Evolutionary conservation across 768 basidiomycete species (phyloP).

Genomic region (Clitopilus hobsonii): DNA sequence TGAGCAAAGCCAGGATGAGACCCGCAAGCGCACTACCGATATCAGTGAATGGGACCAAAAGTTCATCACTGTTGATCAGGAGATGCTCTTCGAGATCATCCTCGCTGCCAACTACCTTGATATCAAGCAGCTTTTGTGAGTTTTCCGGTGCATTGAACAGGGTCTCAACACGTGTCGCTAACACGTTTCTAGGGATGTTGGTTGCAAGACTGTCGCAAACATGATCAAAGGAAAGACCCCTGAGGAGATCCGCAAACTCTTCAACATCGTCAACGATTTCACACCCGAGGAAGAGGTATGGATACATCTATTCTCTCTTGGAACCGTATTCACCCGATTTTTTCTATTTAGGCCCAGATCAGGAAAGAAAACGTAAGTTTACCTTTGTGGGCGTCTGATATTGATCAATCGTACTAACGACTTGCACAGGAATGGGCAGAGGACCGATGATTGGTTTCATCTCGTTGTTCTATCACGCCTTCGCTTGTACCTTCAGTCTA

Average conservation of each 20-base stretch:
- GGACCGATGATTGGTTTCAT: slow-evolving; percentile 59
- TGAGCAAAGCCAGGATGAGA: slow-evolving; percentile 84
- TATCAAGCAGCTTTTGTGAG: slow-evolving; percentile 96
- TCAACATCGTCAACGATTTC: slow-evolving; percentile 98
- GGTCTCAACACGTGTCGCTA: slow-evolving; percentile 1
- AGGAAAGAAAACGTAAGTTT: slow-evolving; percentile 95
- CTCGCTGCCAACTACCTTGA: slow-evolving; percentile 99
- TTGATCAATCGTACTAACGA: slow-evolving; percentile 12
- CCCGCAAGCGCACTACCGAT: slow-evolving; percentile 95
- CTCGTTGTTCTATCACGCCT: slow-evolving; percentile 4
- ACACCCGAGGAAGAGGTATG: slow-evolving; percentile 97
- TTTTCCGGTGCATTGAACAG: slow-evolving; percentile 11
- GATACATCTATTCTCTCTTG: slow-evolving; percentile 7
- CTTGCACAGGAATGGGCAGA: slow-evolving; percentile 82
- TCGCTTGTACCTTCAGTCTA: slow-evolving; percentile 14
- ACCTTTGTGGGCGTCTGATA: slow-evolving; percentile 1
- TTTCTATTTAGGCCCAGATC: slow-evolving; percentile 75
- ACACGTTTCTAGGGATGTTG: slow-evolving; percentile 67
- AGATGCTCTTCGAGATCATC: slow-evolving; percentile 99
- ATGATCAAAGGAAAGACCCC: slow-evolving; percentile 99
- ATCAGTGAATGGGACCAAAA: slow-evolving; percentile 99
- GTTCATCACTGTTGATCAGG: slow-evolving; percentile 97
- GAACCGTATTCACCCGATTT: slow-evolving; percentile 9
- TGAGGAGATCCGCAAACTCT: slow-evolving; percentile 97
- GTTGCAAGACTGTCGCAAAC: slow-evolving; percentile 98